Evolutionary conservation across 139 green algal species (phyloP).

Genomic region (Nannochloris sp.): DNA sequence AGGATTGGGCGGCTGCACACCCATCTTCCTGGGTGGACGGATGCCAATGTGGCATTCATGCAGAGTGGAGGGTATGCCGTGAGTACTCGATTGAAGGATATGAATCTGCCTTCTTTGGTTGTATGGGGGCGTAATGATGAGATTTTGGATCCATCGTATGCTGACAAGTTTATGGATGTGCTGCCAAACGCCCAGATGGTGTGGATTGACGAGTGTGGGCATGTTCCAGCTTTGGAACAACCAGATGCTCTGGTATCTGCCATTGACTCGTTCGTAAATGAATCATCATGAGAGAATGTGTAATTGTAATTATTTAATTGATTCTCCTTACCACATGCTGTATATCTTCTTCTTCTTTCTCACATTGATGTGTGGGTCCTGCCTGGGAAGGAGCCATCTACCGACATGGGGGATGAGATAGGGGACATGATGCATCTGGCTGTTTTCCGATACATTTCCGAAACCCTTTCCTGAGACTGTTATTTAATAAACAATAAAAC

Average conservation of each 20-base stretch:
- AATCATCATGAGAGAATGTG: too few species aligned
- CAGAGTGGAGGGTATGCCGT: slow-evolving; percentile 74
- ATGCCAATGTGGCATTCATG: slow-evolving; percentile 90
- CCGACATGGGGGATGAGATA: too few species aligned
- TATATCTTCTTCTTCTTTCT: too few species aligned
- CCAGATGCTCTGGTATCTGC: slow-evolving; percentile 33
- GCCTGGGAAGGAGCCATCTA: too few species aligned
- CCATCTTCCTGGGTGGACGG: slow-evolving; percentile 56
- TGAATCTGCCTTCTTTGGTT: slow-evolving; percentile 49
- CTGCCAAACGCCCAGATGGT: slow-evolving; percentile 45
- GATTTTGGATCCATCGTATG: slow-evolving; percentile 46
- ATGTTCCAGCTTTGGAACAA: slow-evolving; percentile 80
- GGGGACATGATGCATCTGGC: too few species aligned
- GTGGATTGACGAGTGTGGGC: slow-evolving; percentile 72
- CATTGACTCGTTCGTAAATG: slow-evolving; percentile 24
- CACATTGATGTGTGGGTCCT: too few species aligned
- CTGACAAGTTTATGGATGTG: slow-evolving; percentile 38
- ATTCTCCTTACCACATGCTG: too few species aligned
- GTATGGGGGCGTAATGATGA: slow-evolving; percentile 88
- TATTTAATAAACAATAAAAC: too few species aligned
- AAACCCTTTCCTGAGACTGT: too few species aligned
- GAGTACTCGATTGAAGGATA: slow-evolving; percentile 12
- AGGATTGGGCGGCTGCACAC: slow-evolving; percentile 69
- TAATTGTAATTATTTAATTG: too few species aligned
- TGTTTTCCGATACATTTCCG: too few species aligned